Conservation (phyloP, 345 rosid species). For the Euclidium syriacum region DNA sequence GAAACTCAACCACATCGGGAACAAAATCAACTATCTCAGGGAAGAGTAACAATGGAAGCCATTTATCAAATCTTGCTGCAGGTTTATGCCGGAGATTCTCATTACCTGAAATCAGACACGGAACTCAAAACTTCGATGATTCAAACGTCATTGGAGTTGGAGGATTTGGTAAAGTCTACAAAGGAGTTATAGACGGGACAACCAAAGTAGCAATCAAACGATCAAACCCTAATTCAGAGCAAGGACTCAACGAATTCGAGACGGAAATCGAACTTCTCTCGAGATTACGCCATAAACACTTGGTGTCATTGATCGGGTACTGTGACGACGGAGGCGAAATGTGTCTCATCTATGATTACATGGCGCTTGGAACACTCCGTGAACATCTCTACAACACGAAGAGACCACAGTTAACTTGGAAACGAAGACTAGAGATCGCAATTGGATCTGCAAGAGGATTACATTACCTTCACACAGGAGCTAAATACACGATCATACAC, state of each 20-base stretch:
- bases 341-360: constrained; percentile 81
- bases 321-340: constrained; percentile 81
- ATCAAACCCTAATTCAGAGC: constrained; percentile 74
- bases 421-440: constrained; percentile 63
- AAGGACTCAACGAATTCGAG: constrained; percentile 75
- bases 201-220: constrained; percentile 66
- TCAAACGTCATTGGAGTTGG: constrained; percentile 74
- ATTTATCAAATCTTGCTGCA: constrained; percentile 50
- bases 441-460: constrained; percentile 83
- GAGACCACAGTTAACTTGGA: constrained; percentile 57
- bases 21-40: constrained; percentile 55
- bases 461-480: constrained; percentile 90
- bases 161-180: constrained; percentile 89
- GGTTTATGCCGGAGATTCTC: constrained; percentile 75
- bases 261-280: constrained; percentile 87
- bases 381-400: constrained; percentile 62
- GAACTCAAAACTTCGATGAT: constrained; percentile 62
- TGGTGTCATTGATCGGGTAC: constrained; percentile 80
- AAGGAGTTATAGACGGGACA: constrained; percentile 53
- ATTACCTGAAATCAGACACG: constrained; percentile 48
- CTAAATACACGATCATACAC: constrained; percentile 83
- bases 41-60: constrained; percentile 38
- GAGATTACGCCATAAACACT: constrained; percentile 77
- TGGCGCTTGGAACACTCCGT: constrained; percentile 77
- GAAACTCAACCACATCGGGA: constrained; percentile 42